phyloP scores from a whole-genome alignment of 192 early-diverging fungal genomes.

The Chytriomyces confervae region DNA sequence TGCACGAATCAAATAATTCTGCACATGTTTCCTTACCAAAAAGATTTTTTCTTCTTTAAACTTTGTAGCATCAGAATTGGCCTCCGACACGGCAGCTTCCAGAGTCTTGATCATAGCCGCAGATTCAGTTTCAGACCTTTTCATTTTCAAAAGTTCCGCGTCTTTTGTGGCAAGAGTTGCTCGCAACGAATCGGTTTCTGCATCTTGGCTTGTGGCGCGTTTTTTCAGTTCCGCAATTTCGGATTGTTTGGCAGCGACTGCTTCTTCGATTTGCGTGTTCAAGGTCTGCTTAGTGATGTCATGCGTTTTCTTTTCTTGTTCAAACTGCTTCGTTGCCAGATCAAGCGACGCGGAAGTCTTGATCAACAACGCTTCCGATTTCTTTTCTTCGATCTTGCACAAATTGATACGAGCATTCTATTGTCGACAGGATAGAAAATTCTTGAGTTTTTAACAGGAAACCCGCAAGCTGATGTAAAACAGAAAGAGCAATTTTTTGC shows the following conservation, averaged over 20 bases:
- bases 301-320: not conserved
- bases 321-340: not conserved
- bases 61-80: not conserved
- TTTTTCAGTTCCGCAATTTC: not conserved
- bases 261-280: not conserved
- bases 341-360: not conserved
- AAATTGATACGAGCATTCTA: not conserved
- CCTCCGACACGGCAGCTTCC: not conserved
- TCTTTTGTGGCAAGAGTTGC: not conserved
- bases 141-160: not conserved
- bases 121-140: not conserved
- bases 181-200: not conserved
- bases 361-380: not conserved
- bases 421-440: not conserved
- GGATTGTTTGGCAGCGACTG: conserved; percentile 1
- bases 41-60: not conserved
- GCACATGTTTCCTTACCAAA: not conserved
- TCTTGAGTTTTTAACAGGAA: not conserved
- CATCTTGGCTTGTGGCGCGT: not conserved
- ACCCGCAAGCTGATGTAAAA: not conserved
- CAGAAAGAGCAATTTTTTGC: not conserved
- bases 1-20: not conserved
- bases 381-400: not conserved
- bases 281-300: not conserved
- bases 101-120: not conserved